Conservation (phyloP, 106 monocot genomes). For the Agapanthus africanus region DNA sequence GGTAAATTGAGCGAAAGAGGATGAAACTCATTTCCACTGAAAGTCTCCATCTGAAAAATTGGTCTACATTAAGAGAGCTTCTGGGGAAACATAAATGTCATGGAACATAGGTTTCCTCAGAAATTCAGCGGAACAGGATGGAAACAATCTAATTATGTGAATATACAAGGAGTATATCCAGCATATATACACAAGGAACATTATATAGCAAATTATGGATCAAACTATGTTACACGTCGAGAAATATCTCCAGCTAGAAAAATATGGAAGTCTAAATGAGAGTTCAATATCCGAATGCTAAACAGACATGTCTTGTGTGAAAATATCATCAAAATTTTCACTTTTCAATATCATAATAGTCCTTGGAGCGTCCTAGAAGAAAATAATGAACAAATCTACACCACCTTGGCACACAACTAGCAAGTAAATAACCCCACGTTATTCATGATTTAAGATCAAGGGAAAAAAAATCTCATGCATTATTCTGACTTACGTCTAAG, state of each 20-base stretch:
- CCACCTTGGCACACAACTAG: background rate
- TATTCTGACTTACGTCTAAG: slow-evolving; percentile 58
- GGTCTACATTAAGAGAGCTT: background rate
- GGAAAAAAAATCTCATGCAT: slow-evolving; percentile 1
- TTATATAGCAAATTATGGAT: no score
- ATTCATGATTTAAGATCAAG: background rate
- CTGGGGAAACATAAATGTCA: background rate
- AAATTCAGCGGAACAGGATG: background rate
- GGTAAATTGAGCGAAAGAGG: background rate
- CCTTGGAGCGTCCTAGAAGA: background rate
- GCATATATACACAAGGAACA: background rate
- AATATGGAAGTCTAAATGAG: no score
- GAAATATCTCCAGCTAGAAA: no score
- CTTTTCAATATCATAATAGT: background rate
- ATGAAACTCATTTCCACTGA: background rate
- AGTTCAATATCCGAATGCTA: background rate
- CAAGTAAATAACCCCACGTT: background rate
- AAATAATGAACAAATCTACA: background rate
- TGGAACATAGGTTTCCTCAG: background rate
- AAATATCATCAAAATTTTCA: no score
- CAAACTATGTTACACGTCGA: no score
- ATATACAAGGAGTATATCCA: no score
- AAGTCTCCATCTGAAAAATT: background rate
- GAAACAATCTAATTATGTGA: no score
- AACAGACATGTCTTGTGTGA: no score